Evolutionary conservation across 352 stramenopile genomes (phyloP).

Genomic region (Pythium volutum): DNA sequence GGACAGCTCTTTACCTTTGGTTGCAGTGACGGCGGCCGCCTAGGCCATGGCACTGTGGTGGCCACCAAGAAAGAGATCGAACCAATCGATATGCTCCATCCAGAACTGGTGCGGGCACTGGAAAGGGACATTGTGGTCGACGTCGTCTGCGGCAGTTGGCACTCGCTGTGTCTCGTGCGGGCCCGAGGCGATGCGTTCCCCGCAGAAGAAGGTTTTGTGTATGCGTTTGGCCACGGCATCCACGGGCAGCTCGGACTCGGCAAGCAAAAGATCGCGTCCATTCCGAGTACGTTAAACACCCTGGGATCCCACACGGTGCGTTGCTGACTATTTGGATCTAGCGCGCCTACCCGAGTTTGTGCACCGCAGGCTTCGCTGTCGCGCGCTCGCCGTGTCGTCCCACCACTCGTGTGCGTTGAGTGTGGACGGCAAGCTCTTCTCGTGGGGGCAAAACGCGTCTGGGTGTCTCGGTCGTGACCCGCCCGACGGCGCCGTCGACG

Average conservation of each 20-base stretch:
- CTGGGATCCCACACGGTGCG: no score
- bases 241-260: constrained; percentile 73
- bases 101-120: constrained; percentile 46
- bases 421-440: constrained; percentile 61
- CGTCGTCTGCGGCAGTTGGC: constrained; percentile 61
- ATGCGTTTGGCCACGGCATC: constrained; percentile 61
- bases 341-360: constrained; percentile 54
- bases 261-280: constrained; percentile 56
- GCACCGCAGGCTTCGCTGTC: constrained; percentile 47
- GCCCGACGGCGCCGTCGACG: constrained; percentile 25
- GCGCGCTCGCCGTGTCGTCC: constrained; percentile 45
- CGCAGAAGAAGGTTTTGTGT: constrained; percentile 44
- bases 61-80: neutral
- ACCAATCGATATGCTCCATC: constrained; percentile 38
- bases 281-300: constrained; percentile 54
- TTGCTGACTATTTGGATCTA: constrained; percentile 19
- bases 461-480: constrained; percentile 52
- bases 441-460: constrained; percentile 56
- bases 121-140: constrained; percentile 54
- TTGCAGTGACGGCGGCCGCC: constrained; percentile 86
- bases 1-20: constrained; percentile 84
- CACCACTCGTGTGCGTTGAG: constrained; percentile 57
- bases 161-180: constrained; percentile 62
- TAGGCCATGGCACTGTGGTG: constrained; percentile 65
- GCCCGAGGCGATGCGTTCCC: constrained; percentile 3